phyloP scores from a whole-genome alignment of 139 green algal genomes.

The Pleodorina starrii region DNA sequence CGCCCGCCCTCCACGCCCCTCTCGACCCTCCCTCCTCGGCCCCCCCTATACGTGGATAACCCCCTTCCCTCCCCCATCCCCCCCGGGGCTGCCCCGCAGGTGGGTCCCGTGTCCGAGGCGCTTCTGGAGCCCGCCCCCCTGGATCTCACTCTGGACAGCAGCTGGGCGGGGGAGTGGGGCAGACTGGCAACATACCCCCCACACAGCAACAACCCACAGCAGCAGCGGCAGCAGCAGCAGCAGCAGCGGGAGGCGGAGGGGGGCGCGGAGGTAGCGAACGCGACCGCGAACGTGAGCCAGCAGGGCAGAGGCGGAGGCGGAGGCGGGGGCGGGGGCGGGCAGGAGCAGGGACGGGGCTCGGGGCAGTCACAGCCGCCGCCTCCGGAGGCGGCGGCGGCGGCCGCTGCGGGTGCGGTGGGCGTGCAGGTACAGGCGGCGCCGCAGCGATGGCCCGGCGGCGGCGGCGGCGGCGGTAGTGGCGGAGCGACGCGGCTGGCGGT shows the following conservation, averaged over 20 bases:
- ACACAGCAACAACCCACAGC: no score
- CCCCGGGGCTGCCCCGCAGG: conserved; percentile 4
- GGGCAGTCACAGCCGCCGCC: neutral
- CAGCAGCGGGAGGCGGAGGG: no score
- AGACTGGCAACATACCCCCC: neutral
- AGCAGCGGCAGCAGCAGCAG: no score
- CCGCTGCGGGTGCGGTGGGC: neutral
- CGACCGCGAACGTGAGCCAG: no score
- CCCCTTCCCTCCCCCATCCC: neutral
- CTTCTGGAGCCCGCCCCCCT: conserved; percentile 43
- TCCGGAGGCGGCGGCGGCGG: conserved; percentile 5
- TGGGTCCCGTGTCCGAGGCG: conserved; percentile 21
- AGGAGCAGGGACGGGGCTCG: neutral
- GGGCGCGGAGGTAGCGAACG: neutral
- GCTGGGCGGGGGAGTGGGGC: conserved; percentile 45
- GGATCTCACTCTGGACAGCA: conserved; percentile 44
- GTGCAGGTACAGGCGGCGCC: no score
- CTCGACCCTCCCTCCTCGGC: no score
- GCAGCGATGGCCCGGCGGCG: neutral
- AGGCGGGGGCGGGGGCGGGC: neutral
- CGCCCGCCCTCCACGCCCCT: no score
- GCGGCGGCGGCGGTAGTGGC: conserved; percentile 24
- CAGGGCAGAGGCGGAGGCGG: no score
- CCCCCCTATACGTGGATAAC: no score
- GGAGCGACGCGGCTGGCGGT: conserved; percentile 31